Percentiles rank a stretch among this genome's conserved stretches.
These are phyloP conservation scores for Leersia perrieri DNA, from an alignment of 176 grass and related monocot species.

Conservation along the genomic window DNA sequence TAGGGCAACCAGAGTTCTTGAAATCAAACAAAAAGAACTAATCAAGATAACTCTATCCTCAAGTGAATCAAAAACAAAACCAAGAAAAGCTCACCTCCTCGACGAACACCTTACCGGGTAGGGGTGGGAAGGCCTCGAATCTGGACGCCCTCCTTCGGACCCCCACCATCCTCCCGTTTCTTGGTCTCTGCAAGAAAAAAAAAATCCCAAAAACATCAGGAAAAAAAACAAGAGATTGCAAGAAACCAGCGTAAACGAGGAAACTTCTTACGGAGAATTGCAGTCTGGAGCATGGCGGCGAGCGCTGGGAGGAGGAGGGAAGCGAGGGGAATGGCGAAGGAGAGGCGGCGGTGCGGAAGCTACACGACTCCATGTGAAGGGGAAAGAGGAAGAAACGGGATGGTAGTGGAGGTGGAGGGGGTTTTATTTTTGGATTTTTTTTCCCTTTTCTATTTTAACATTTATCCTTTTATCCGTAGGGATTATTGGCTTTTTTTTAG, in stretches of 20 bases:
- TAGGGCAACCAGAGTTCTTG: not conserved
- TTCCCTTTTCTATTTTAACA: not conserved
- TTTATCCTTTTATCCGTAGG: not conserved
- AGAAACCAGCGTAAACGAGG: not conserved
- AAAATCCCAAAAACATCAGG: constrained; percentile 2
- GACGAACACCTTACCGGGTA: constrained; percentile 58
- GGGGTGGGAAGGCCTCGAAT: constrained; percentile 53
- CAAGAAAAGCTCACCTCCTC: constrained; percentile 58
- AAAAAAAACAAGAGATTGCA: not conserved
- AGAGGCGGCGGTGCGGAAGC: constrained; percentile 51
- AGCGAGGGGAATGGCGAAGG: constrained; percentile 50
- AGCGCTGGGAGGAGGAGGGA: constrained; percentile 31
- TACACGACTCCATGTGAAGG: constrained; percentile 57
- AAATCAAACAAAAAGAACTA: not conserved
- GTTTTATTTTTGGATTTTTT: constrained; percentile 37
- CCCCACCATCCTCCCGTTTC: constrained; percentile 33
- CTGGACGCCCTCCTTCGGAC: constrained; percentile 55
- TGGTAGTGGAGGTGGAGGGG: constrained; percentile 11
- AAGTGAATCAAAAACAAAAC: not conserved
- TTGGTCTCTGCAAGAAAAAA: constrained; percentile 31
- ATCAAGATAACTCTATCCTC: constrained; percentile 8
- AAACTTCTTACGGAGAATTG: constrained; percentile 12
- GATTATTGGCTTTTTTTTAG: not conserved
- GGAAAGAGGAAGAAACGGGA: constrained; percentile 27
- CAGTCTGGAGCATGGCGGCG: constrained; percentile 9